These are phyloP conservation scores for Drechslerella coelobrocha DNA, from an alignment of 2,329 filamentous ascomycete genomes.

Conservation along the genomic window DNA sequence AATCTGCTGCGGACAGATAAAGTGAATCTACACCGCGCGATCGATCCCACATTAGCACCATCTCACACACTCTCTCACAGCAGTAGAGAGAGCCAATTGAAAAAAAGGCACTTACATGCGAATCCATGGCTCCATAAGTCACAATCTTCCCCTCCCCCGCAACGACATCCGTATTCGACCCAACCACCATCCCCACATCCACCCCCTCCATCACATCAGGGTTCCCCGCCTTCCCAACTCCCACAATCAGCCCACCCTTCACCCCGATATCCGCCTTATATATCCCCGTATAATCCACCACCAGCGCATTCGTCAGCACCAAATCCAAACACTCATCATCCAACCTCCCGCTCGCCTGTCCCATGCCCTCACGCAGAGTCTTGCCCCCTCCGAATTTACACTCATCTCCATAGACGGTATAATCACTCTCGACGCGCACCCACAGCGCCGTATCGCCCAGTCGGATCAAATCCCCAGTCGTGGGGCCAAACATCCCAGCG, in stretches of 20 bases:
- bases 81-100: neutral
- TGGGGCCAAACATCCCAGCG: slow-evolving; percentile 88
- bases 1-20: slow-evolving; percentile 92
- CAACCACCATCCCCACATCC: slow-evolving; percentile 76
- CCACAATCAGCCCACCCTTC: slow-evolving; percentile 83
- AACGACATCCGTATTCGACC: slow-evolving; percentile 88
- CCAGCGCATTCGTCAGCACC: slow-evolving; percentile 85
- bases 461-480: slow-evolving; percentile 81
- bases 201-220: slow-evolving; percentile 97
- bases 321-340: slow-evolving; percentile 79
- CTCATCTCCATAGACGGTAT: slow-evolving; percentile 86
- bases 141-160: slow-evolving; percentile 89
- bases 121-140: slow-evolving; percentile 87
- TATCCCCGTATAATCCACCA: slow-evolving; percentile 90
- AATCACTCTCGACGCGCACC: slow-evolving; percentile 86
- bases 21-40: slow-evolving; percentile 69
- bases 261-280: slow-evolving; percentile 97
- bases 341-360: slow-evolving; percentile 78
- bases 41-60: slow-evolving; percentile 13
- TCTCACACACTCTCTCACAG: neutral
- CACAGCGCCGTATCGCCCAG: slow-evolving; percentile 86
- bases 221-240: slow-evolving; percentile 92
- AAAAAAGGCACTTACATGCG: slow-evolving; percentile 57
- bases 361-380: slow-evolving; percentile 93
- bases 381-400: slow-evolving; percentile 96